Evolutionary conservation across 208 protist genomes (phyloP), one percentile per base, ranked within the genome.

Genomic region (Zelonia costaricensis): DNA sequence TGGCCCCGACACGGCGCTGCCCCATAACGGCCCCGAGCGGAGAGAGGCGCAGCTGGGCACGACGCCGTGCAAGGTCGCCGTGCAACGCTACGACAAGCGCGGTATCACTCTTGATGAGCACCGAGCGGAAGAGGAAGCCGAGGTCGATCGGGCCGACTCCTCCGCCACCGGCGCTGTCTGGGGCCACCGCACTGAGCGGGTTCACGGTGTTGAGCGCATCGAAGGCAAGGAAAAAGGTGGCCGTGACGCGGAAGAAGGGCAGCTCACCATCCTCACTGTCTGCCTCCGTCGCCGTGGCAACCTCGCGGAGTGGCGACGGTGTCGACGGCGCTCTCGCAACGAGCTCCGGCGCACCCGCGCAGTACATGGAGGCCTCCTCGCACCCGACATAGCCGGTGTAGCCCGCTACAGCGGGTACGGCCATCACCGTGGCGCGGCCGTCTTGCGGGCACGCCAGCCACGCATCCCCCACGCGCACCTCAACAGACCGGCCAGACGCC

Each of bases 401-500:
- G 4, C 76, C 76, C 0, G 69, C 76, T 0, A 39, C 36, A 1
- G 42, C 23, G 12, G 74, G 67, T 12, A 78, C 47, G 0, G n/a
- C 4, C 10, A 84, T 38, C 18, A 75, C 23, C 16, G 58, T 75
- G 3, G 76, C 62, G 8, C 28, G 22, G 35, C 83, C 79, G 52
- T 90, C 69, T 0, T n/a, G 28, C 0, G 78, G 79, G 47, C 83
- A 90, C 7, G 64, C 25, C 1, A 90, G 33, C 83, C 83, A 90
- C 39, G 28, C 23, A 9, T 43, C 55, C 23, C 73, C 67, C 2
- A 86, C 43, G 27, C 77, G 49, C 1, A 86, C 22, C 44, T 90
- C 60, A 15, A 86, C 64, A 2, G 49, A 22, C 0, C 30, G 9
- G 4, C 64, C 55, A 15, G 22, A 47, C 6, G n/a, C 13, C 23